Conservation (phyloP, 2,329 filamentous ascomycete species). For the Ascosphaera apis region DNA sequence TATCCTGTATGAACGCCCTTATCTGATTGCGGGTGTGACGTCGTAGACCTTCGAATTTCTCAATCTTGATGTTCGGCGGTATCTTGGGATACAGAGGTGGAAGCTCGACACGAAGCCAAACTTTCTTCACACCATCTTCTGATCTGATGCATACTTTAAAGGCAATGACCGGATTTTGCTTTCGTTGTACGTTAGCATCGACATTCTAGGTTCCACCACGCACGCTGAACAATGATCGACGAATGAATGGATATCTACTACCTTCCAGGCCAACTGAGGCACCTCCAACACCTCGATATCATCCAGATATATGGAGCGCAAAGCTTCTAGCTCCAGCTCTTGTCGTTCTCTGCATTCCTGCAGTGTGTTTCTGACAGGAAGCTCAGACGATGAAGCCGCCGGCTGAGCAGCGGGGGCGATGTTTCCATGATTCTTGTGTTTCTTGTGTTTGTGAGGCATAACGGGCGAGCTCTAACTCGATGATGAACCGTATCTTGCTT, state of each 20-base stretch:
- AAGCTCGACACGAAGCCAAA: slow-evolving; percentile 55
- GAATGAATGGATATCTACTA: too few relatives aligned
- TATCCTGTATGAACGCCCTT: slow-evolving; percentile 41
- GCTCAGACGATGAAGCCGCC: too few relatives aligned
- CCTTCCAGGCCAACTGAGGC: slow-evolving; percentile 61
- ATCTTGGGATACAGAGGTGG: slow-evolving; percentile 84
- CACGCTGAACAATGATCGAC: too few relatives aligned
- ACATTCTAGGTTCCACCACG: too few relatives aligned
- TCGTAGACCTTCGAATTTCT: slow-evolving; percentile 39
- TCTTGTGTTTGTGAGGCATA: slow-evolving; percentile 24
- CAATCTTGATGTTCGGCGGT: slow-evolving; percentile 46
- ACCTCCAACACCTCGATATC: slow-evolving; percentile 58
- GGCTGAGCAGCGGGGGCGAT: slow-evolving; percentile 13
- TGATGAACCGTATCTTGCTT: too few relatives aligned
- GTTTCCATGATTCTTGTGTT: slow-evolving; percentile 13
- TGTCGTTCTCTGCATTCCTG: slow-evolving; percentile 73
- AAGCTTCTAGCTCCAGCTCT: slow-evolving; percentile 62
- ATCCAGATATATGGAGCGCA: slow-evolving; percentile 73
- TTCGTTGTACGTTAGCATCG: too few relatives aligned
- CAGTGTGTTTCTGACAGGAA: too few relatives aligned
- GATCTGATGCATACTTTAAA: too few relatives aligned
- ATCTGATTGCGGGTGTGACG: slow-evolving; percentile 51
- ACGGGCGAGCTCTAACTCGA: too few relatives aligned
- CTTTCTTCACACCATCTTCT: too few relatives aligned
- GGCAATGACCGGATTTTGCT: too few relatives aligned